Evolutionary conservation across 2,329 filamentous ascomycete species (phyloP).

Genomic region (Aureobasidium melanogenum): DNA sequence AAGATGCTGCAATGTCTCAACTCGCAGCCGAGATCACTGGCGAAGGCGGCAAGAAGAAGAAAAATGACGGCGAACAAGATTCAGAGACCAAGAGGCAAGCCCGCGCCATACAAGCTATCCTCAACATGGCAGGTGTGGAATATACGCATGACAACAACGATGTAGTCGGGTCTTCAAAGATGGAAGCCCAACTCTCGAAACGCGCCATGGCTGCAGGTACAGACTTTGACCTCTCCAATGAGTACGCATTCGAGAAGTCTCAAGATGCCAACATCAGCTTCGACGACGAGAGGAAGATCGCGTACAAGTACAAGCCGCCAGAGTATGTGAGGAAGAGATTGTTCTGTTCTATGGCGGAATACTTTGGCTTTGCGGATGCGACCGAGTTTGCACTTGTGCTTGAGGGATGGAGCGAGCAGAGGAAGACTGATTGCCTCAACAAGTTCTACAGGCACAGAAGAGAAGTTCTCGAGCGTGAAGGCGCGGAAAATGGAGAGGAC

Average conservation of each 20-base stretch:
- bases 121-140: slow-evolving; percentile 78
- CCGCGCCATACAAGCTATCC: slow-evolving; percentile 80
- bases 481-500: neutral
- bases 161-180: slow-evolving; percentile 81
- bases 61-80: slow-evolving; percentile 16
- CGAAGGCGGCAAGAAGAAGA: slow-evolving; percentile 27
- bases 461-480: slow-evolving; percentile 33
- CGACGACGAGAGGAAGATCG: slow-evolving; percentile 29
- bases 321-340: slow-evolving; percentile 66
- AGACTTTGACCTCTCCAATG: slow-evolving; percentile 42
- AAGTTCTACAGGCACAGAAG: slow-evolving; percentile 66
- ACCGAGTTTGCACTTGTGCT: slow-evolving; percentile 85
- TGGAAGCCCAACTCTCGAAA: slow-evolving; percentile 78
- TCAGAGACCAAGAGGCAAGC: slow-evolving; percentile 37
- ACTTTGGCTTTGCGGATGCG: slow-evolving; percentile 63
- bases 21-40: slow-evolving; percentile 55
- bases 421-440: slow-evolving; percentile 69
- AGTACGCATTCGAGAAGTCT: slow-evolving; percentile 45
- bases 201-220: slow-evolving; percentile 58
- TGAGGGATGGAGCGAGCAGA: slow-evolving; percentile 79
- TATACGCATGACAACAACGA: slow-evolving; percentile 97
- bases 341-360: slow-evolving; percentile 80
- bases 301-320: slow-evolving; percentile 62
- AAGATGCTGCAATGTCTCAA: slow-evolving; percentile 62
- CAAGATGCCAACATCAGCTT: neutral